Evolutionary conservation across 2,329 filamentous ascomycete species (phyloP), one percentile per base, ranked within the genome.

Genomic region (Leptographium galeiforme): DNA sequence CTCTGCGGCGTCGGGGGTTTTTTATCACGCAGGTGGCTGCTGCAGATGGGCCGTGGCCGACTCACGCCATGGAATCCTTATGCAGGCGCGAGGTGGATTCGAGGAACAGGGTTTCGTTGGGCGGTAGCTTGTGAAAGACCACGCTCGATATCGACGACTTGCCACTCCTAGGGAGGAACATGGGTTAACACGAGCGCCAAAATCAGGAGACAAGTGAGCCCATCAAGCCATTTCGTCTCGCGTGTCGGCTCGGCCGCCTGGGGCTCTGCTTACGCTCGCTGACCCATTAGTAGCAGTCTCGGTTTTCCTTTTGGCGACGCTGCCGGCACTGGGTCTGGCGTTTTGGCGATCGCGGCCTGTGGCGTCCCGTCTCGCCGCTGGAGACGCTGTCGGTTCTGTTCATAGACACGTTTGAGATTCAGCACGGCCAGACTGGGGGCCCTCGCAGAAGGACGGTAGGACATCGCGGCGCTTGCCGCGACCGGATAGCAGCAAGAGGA

Each of bases 71-170:
- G 4, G 87, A 88, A 61, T 96, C 89, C 65, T 95, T 95, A 64
- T 95, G 89, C 58, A 97, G 94, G 36, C 87, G 80, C 11, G 89
- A 90, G 5, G 93, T 98, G 0, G 93, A 95, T 67, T 97, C 93
- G 18, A 98, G 78, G 63, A 95, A 98, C 16, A 98, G 72, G 0
- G 93, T 97, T 71, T 98, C 94, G 61, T 87, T 94, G 2, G 93
- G 90, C 4, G 91, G 89, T 64, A 97, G 83, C 67, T 98, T 98
- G 70, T 97, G 90, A 64, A 98, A 97, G n/a, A 98, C 91, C 48
- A 98, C 94, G 64, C 89, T 97, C 32, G 90, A 93, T 65, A 98
- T 97, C 7, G 93, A 98, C 0, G 93, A 97, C 67, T 98, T 98
- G 56, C 93, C 93, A 65, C 90, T 96, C 72, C 93, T 98, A 34